These are phyloP conservation scores for Aureobasidium musti DNA, from an alignment of 2,329 filamentous ascomycete genomes.

Conservation along the genomic window DNA sequence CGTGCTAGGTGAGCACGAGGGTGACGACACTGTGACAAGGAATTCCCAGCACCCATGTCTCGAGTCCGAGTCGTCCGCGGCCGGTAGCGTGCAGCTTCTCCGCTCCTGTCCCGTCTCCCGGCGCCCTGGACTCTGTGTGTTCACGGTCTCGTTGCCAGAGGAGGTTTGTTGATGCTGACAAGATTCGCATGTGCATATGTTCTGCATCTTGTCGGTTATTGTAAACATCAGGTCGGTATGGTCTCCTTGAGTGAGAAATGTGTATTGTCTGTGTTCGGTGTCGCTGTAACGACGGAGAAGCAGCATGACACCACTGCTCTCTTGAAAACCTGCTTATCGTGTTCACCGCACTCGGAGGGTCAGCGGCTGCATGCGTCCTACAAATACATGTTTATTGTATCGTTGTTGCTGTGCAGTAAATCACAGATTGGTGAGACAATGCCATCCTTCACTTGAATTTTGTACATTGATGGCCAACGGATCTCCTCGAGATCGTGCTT, in stretches of 20 bases:
- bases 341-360: not conserved
- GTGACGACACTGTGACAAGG: slow-evolving; percentile 24
- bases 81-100: slow-evolving; percentile 26
- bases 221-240: not conserved
- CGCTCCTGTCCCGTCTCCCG: slow-evolving; percentile 8
- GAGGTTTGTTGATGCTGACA: slow-evolving; percentile 1
- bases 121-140: not conserved
- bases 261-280: not conserved
- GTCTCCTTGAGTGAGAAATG: not conserved
- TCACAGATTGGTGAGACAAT: not conserved
- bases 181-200: not conserved
- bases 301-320: not conserved
- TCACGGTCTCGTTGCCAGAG: not conserved
- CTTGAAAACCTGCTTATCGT: not conserved
- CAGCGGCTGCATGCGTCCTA: not conserved
- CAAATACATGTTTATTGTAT: not conserved
- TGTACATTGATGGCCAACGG: slow-evolving; percentile 9
- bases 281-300: not conserved
- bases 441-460: slow-evolving; percentile 4
- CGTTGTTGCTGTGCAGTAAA: not conserved
- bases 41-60: slow-evolving; percentile 11
- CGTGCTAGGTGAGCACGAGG: slow-evolving; percentile 1
- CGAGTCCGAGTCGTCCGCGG: slow-evolving; percentile 27
- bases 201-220: not conserved
- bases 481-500: not conserved